Base-by-base conservation (phyloP, 257 asterid genomes). In the Knoxia roxburghii region DNA sequence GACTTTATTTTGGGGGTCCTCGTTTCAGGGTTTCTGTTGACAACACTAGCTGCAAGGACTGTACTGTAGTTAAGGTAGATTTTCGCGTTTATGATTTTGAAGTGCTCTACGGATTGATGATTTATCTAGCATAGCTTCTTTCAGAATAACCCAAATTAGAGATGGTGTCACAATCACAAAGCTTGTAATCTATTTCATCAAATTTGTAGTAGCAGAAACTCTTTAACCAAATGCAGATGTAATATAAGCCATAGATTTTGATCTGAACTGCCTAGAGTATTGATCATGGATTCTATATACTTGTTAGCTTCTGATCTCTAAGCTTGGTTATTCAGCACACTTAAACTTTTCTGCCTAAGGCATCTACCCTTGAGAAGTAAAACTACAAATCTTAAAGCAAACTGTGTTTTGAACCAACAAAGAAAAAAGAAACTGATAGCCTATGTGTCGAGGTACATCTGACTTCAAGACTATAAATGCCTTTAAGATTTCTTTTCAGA, bases 1-100 rank as follows among this genome's bases (percentile, higher is more conserved):
- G 74, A 26, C 68, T 52, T 69, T 30, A 78, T 70, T 74, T 80
- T n/a, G n/a, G 18, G 32, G 14, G 68, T 69, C 37, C 35, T 76
- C 33, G 41, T 74, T 59, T 73, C 95, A 93, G 98, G 85, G 97
- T 89, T 29, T 89, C 97, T 52, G 88, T 93, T 74, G 98, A 93
- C 86, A 93, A 93, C 83, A 63, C 80, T 46, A 85, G 89, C 79
- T 83, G 91, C 89, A 86, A 81, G 70, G 91, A 89, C 18, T 88
- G 96, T 77, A 89, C 97, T 74, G 77, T 93, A 51, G 96, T 93
- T 68, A 93, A 87, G 98, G 98, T 93, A 86, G 52, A 64, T 35
- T 70, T 27, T 61, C 71, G 39, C 64, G 61, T 65, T 65, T 43
- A 8, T 65, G 53, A 12, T 50, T 29, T 68, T 24, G 58, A 20